These are phyloP conservation scores for Blastocystis sp. DNA, from an alignment of 352 stramenopile genomes.

Conservation along the genomic window DNA sequence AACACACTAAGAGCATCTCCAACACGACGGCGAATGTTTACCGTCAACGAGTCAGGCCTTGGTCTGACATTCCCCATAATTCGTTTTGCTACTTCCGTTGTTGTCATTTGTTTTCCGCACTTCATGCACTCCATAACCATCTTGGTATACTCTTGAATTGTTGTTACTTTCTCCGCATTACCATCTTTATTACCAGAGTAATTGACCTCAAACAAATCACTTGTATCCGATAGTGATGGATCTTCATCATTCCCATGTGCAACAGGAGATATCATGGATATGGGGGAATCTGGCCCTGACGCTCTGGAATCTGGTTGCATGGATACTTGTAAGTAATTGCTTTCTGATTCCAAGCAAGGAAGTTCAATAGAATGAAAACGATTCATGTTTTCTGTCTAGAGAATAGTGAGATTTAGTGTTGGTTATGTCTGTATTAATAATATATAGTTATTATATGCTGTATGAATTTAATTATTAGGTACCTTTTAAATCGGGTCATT, in stretches of 20 bases:
- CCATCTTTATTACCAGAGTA: background rate
- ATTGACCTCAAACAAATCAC: no score
- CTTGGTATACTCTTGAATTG: conserved; percentile 40
- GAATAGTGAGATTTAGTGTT: conserved; percentile 25
- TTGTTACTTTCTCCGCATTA: background rate
- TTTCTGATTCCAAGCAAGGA: background rate
- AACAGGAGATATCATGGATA: no score
- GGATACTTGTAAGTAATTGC: no score
- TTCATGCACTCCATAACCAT: conserved; percentile 50
- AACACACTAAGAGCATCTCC: conserved; percentile 43
- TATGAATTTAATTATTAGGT: background rate
- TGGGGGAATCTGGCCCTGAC: no score
- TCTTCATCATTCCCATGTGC: no score
- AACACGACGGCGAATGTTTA: conserved; percentile 32
- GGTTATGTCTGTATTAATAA: background rate
- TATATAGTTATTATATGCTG: background rate
- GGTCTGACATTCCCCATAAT: background rate
- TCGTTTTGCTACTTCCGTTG: conserved; percentile 12
- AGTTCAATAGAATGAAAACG: background rate
- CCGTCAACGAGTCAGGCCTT: background rate
- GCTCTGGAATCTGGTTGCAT: no score
- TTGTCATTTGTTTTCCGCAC: conserved; percentile 22
- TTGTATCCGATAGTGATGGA: no score
- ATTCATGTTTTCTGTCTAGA: conserved; percentile 15
- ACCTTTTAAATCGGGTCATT: background rate